Evolutionary conservation across 2,329 filamentous ascomycete genomes (phyloP), one percentile per base, ranked within the genome.

Genomic region (Arthrocladium fulminans): DNA sequence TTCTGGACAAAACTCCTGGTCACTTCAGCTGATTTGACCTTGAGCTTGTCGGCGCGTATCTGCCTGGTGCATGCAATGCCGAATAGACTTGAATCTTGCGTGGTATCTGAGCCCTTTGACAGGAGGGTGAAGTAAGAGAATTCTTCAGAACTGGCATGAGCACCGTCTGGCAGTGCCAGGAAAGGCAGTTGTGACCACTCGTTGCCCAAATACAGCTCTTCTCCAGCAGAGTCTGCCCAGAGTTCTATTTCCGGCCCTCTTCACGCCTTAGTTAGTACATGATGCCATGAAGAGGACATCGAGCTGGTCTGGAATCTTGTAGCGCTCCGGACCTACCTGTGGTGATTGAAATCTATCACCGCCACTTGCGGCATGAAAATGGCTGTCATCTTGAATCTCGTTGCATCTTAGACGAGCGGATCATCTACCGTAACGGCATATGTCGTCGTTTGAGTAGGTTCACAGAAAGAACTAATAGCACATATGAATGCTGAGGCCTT

Each of bases 1-100:
- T 98, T 98, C 65, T 98, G 92, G 35, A 98, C 92, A 1, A 92
- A 96, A 51, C 88, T 95, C 53, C 92, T 79, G n/a, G 92, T 98
- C 45, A 98, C 92, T 50, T 97, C 90, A 44, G 84, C 73, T 0
- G 88, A 85, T 23, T 87, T 80, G 62, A 86, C 81, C 56, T 88
- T 76, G 54, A 98, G 74, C 59, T 82, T 74, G 12, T 80, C 80
- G 13, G 88, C 78, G 61, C 94, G 86, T 61, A 98, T 77, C 69
- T 97, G 92, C 51, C 90, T 79, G 13, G 90, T 95, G 66, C 92
- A 98, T 15, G 88, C 86, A 62, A 98, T 96, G 53, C 92, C 92
- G 63, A 98, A 98, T 19, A 98, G 79, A 20, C 88, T 94, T 2
- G 86, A 88, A 8, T 42, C 27, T 15, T 10, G 9, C 9, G 15